Percentiles rank a stretch among this genome's conserved stretches.
These are phyloP conservation scores for Isoetes taiwanensis DNA, from an alignment of 75 land plant species.

Conservation along the genomic window DNA sequence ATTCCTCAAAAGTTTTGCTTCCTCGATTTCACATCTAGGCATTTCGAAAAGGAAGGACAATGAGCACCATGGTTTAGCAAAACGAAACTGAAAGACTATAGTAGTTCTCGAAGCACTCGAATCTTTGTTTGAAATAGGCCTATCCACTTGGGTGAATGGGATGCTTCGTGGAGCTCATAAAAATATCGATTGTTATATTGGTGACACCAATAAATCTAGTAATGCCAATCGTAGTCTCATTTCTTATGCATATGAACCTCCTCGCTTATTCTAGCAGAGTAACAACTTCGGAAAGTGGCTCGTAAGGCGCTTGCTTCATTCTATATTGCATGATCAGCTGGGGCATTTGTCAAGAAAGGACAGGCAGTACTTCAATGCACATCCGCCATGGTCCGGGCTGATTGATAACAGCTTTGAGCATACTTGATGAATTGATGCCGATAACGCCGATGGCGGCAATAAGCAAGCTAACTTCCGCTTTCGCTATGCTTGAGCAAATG, in stretches of 20 bases:
- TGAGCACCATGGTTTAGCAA: slow-evolving; percentile 39
- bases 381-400: slow-evolving; percentile 27
- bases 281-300: slow-evolving; percentile 46
- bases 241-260: slow-evolving; percentile 89
- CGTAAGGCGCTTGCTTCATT: slow-evolving; percentile 19
- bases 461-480: slow-evolving; percentile 64
- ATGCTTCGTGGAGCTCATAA: slow-evolving; percentile 58
- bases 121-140: slow-evolving; percentile 34
- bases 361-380: slow-evolving; percentile 27
- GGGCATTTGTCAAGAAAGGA: slow-evolving; percentile 24
- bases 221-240: too few species aligned
- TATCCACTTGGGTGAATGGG: slow-evolving; percentile 47
- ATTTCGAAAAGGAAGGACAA: too few species aligned
- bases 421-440: slow-evolving; percentile 40
- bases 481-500: slow-evolving; percentile 93
- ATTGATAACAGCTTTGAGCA: slow-evolving; percentile 18
- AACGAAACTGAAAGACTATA: slow-evolving; percentile 72
- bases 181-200: too few species aligned
- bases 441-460: slow-evolving; percentile 21
- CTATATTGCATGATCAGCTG: slow-evolving; percentile 21
- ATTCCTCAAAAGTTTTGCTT: slow-evolving; percentile 28
- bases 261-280: slow-evolving; percentile 79
- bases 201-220: too few species aligned
- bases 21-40: slow-evolving; percentile 20
- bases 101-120: too few species aligned